Conservation (phyloP, 805 yeast genomes). For the Torulaspora maleeae region DNA sequence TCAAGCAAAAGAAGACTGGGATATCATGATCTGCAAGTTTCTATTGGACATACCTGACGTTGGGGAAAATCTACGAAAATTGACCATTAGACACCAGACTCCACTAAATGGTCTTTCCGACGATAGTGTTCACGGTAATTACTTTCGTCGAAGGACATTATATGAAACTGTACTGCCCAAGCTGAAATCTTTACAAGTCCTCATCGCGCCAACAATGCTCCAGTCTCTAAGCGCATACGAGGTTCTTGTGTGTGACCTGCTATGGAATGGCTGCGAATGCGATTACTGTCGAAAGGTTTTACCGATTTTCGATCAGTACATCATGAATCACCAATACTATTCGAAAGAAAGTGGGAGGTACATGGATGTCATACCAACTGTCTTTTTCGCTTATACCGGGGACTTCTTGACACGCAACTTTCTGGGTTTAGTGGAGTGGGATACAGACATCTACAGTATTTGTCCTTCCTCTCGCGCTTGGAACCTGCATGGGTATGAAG, state of each 20-base stretch:
- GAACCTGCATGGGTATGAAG: constrained; percentile 48
- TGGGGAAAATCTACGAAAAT: constrained; percentile 33
- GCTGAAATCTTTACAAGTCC: constrained; percentile 38
- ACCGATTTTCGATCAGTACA: constrained; percentile 51
- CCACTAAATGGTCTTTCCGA: constrained; percentile 52
- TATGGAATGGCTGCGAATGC: constrained; percentile 79
- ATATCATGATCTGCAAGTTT: constrained; percentile 44
- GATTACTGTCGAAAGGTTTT: constrained; percentile 47
- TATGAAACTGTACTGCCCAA: constrained; percentile 48
- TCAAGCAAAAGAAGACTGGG: constrained; percentile 53
- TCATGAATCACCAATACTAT: constrained; percentile 61
- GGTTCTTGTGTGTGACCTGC: constrained; percentile 58
- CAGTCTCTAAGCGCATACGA: constrained; percentile 64
- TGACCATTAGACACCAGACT: constrained; percentile 55
- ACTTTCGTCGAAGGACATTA: constrained; percentile 51
- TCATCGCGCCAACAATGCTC: constrained; percentile 57
- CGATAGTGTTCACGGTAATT: constrained; percentile 74
- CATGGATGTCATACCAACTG: constrained; percentile 58
- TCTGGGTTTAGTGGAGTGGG: constrained; percentile 24
- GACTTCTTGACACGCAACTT: constrained; percentile 40
- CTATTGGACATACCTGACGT: constrained; percentile 36
- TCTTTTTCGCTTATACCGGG: constrained; percentile 51
- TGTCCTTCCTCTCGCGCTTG: constrained; percentile 39
- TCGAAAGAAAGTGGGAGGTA: constrained; percentile 42
- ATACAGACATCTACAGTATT: constrained; percentile 29